A percentile compares a stretch with the other conserved stretches of the same genome.
These are phyloP conservation scores for Fusarium sp. DNA, from an alignment of 2,329 filamentous ascomycete species.

Conservation along the genomic window DNA sequence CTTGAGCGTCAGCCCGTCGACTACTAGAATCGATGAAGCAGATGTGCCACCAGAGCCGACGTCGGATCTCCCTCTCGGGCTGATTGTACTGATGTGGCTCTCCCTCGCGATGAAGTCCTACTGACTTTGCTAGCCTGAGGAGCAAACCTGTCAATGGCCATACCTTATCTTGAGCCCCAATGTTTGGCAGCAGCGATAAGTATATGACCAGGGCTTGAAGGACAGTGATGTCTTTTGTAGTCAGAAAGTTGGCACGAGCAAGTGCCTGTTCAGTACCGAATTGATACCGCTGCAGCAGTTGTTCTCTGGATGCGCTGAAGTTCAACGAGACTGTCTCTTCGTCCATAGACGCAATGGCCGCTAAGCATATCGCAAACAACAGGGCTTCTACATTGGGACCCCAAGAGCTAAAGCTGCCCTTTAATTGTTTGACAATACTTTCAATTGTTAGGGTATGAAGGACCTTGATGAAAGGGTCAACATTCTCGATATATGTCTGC, in stretches of 20 bases:
- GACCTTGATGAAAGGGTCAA: slow-evolving; percentile 48
- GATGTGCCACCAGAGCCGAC: slow-evolving; percentile 46
- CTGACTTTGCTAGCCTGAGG: slow-evolving; percentile 39
- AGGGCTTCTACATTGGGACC: slow-evolving; percentile 35
- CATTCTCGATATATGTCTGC: slow-evolving; percentile 44
- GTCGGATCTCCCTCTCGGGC: slow-evolving; percentile 33
- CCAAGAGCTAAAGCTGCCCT: slow-evolving; percentile 36
- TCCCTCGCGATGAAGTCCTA: slow-evolving; percentile 29
- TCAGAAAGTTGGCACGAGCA: slow-evolving; percentile 36
- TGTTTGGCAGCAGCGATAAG: slow-evolving; percentile 32
- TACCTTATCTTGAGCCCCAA: slow-evolving; percentile 35
- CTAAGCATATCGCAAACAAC: slow-evolving; percentile 44
- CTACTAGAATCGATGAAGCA: slow-evolving; percentile 43
- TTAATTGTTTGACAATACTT: slow-evolving; percentile 21
- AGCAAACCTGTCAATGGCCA: slow-evolving; percentile 41
- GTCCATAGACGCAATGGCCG: slow-evolving; percentile 41
- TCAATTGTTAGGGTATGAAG: slow-evolving; percentile 39
- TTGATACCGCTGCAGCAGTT: slow-evolving; percentile 33
- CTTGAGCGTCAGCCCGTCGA: slow-evolving; percentile 16
- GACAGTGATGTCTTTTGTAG: slow-evolving; percentile 35
- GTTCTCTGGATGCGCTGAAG: slow-evolving; percentile 28
- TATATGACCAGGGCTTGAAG: slow-evolving; percentile 45
- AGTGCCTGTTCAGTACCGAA: slow-evolving; percentile 42
- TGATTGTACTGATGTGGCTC: neutral
- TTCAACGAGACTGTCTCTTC: slow-evolving; percentile 30